A percentile compares a stretch with the other conserved stretches of the same genome.
Conservation (phyloP, 345 rosid genomes). For the rapeseed (Brassica napus) region Da-Ae NC_063447.1:36767001-36767500, state of each 20-base stretch:
- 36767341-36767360: constrained; percentile 47
- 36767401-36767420: constrained; percentile 12
- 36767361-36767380: constrained; percentile 47
- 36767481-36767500: constrained; percentile 56
- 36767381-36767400: constrained; percentile 58
- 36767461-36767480: constrained; percentile 78
- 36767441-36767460: constrained; percentile 60
- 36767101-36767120: constrained; percentile 37
- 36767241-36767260: not conserved
- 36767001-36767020: constrained; percentile 37
- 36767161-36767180: constrained; percentile 49
- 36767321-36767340: constrained; percentile 42
- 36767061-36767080: constrained; percentile 32
- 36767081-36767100: constrained; percentile 23
- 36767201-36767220: constrained; percentile 44
- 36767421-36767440: constrained; percentile 24
- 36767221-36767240: constrained; percentile 40
- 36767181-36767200: constrained; percentile 34
- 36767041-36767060: constrained; percentile 40
- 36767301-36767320: constrained; percentile 41
- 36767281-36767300: not conserved
- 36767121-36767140: constrained; percentile 59
- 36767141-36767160: constrained; percentile 60
- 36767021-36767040: constrained; percentile 28
- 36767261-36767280: not conserved